Evolutionary conservation across 768 basidiomycete species (phyloP), one percentile per base, ranked within the genome.

Genomic region (Pilatotrama ljubarskyi): DNA sequence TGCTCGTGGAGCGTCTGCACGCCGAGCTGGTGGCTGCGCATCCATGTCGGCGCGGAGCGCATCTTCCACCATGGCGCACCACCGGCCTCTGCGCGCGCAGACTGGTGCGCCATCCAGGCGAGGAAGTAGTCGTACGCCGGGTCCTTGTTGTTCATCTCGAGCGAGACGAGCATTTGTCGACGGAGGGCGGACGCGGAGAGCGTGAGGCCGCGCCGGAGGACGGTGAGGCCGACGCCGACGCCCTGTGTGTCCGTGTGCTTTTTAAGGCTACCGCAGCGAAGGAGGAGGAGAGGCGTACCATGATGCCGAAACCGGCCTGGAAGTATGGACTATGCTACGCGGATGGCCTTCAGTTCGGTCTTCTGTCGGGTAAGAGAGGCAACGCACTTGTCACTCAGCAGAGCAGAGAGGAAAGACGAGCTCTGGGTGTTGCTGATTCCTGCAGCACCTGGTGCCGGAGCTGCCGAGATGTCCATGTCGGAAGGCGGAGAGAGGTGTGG

Each of bases 61-160:
- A 66, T 42, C 26, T 61, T 55, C 20, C 62, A 51, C 60, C 60
- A 63, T 3, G 74, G 68, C 18, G 69, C 68, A 14, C 73, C 68
- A n/a, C 70, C 71, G 7, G 61, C 52, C 22, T 58, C 51, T 49
- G 73, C 62, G 29, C 68, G 73, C 1, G 84, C 73, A 3, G 85
- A 77, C 48, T 91, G 88, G 49, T 83, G 82, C 7, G 94, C 85
- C 91, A 98, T 92, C 96, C 97, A 99, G 50, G 88, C 79, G 41
- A 99, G 84, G 73, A 98, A 95, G 95, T 97, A 98, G 46, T 93
- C 90, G 73, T 98, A 98, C 9, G 95, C 81, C 37, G 84, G 88
- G 73, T 99, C 97, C 70, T 93, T 95, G 71, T 95, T 96, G 62
- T 91, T 93, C 66, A 99, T 93, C 76, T 99, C 97, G 52, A 98